phyloP scores from a whole-genome alignment of 2,329 filamentous ascomycete species.

The Arthrobotrys megalospora region DNA sequence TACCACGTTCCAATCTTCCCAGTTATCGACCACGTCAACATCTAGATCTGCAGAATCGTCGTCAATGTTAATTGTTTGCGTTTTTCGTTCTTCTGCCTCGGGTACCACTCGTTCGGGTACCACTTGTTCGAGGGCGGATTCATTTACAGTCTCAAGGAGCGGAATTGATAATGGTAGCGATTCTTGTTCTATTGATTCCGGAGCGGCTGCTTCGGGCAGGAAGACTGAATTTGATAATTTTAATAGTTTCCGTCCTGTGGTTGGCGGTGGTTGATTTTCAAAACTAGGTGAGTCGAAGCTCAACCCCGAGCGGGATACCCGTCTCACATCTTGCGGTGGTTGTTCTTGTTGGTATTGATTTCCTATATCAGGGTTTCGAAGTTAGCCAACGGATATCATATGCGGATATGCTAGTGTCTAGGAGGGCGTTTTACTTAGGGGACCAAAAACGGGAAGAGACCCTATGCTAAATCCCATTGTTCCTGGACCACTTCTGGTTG shows the following conservation, averaged over 20 bases:
- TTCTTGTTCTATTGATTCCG: neutral
- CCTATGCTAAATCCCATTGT: neutral
- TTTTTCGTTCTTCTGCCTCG: slow-evolving; percentile 8
- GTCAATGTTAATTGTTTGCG: neutral
- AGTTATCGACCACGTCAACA: neutral
- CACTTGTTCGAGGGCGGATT: neutral
- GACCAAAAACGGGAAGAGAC: neutral
- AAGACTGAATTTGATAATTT: neutral
- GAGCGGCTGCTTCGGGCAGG: neutral
- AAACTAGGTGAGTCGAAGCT: neutral
- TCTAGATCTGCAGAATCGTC: neutral
- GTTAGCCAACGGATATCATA: neutral
- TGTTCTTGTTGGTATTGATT: neutral
- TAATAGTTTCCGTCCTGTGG: neutral
- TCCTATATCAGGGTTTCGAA: neutral
- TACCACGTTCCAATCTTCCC: neutral
- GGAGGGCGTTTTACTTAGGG: neutral
- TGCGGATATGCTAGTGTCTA: neutral
- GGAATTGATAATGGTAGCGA: neutral
- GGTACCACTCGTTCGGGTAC: neutral
- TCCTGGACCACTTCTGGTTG: neutral
- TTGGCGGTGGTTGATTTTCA: neutral
- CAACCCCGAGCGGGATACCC: neutral
- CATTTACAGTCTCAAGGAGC: slow-evolving; percentile 5
- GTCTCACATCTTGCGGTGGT: neutral